Evolutionary conservation across 108 stramenopile genomes (phyloP), one percentile per base, ranked within the genome.

Genomic region (Skeletonema grethae): DNA sequence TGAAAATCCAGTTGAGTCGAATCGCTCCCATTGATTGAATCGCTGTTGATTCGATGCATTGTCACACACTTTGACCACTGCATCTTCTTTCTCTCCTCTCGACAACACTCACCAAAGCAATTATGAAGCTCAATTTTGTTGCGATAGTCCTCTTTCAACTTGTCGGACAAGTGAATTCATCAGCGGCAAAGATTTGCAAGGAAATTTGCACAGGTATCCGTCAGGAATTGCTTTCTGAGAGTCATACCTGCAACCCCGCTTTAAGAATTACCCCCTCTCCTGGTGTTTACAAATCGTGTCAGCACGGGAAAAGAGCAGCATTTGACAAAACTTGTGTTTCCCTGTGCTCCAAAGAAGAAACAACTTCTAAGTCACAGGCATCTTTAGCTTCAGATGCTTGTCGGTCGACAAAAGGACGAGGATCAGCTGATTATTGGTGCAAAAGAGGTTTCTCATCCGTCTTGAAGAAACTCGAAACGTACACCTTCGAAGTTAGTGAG

Each of bases 241-340:
- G 7, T 8, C 36, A 32, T 15, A 41, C 25, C 2, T 63, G 80
- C 63, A 39, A 0, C 2, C 36, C 48, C 53, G 70, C 77, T 34
- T n/a, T 63, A 16, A 60, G 43, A 8, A 53, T 71, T n/a, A 13
- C 15, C 16, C 60, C 73, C 0, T 31, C 58, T 4, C 73, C 69
- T 0, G 69, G 64, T 9, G 15, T 80, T 1, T 82, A 75, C 69
- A 64, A 71, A 28, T 35, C 61, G 12, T 82, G 80, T 29, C 69
- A 75, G 15, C 69, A 75, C 5, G 80, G 74, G 15, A 46, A 64
- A 10, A 75, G 75, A 30, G 66, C 71, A 32, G 80, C 59, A 0
- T 82, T 71, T 28, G 70, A 75, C 31, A 57, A 75, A 18, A 29
- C 73, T 1, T 82, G 80, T 16, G 61, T 65, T 22, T 43, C 59